Evolutionary conservation across 2,329 filamentous ascomycete genomes (phyloP).

Genomic region (Xylariaceae sp.): DNA sequence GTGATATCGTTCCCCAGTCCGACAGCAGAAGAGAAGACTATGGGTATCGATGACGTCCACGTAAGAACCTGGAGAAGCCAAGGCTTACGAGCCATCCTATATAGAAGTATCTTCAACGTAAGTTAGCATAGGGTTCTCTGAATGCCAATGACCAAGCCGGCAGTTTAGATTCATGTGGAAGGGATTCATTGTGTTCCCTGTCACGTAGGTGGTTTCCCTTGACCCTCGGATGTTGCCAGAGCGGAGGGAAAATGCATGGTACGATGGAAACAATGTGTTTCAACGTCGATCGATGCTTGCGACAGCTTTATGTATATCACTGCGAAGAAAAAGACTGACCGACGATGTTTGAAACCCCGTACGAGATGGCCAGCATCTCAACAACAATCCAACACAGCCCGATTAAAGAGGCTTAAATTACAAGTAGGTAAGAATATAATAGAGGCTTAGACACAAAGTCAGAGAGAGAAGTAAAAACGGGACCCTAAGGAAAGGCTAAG

Average conservation of each 20-base stretch:
- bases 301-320: constrained; percentile 22
- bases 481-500: constrained; percentile 17
- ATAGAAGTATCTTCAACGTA: constrained; percentile 25
- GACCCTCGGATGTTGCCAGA: constrained; percentile 13
- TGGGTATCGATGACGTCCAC: constrained; percentile 29
- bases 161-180: constrained; percentile 17
- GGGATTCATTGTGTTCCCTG: constrained; percentile 23
- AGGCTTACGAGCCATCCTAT: constrained; percentile 34
- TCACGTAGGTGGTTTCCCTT: constrained; percentile 17
- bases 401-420: constrained; percentile 28
- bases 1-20: constrained; percentile 28
- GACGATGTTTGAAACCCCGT: constrained; percentile 30
- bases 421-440: constrained; percentile 23
- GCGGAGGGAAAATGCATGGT: constrained; percentile 12
- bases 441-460: constrained; percentile 26
- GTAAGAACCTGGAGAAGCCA: constrained; percentile 27
- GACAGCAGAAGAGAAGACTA: constrained; percentile 20
- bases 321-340: constrained; percentile 31
- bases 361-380: constrained; percentile 36
- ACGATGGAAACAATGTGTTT: constrained; percentile 21
- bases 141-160: constrained; percentile 15
- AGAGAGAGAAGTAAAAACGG: constrained; percentile 11
- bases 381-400: constrained; percentile 31
- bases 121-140: constrained; percentile 26
- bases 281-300: constrained; percentile 18